Base-by-base conservation (phyloP, 495 filamentous ascomycete species). In the Aspergillus egyptiacus region DNA sequence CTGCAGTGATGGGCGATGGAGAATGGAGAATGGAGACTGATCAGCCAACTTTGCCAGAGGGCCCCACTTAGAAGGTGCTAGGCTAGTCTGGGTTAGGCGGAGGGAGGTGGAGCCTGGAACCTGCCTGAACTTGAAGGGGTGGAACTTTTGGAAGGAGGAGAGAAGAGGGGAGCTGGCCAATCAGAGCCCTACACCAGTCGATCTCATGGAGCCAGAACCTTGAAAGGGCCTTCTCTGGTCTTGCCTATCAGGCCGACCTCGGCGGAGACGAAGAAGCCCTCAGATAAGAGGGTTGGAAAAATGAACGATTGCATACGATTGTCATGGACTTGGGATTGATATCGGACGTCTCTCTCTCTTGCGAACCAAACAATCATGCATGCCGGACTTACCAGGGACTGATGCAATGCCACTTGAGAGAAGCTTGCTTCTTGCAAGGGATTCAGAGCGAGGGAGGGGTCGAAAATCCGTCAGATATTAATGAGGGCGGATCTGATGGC, bases 181-280 rank as follows among this genome's bases (percentile, higher is more conserved):
- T 27, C 32, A 47, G 27, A 39, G 39, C 20, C 28, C 47, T 38
- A 47, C 43, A 31, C 47, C 49, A 47, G 57, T 44, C 54, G 51
- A 61, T 55, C 54, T 10, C 39, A 23, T 28, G 18, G 13, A 48
- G 34, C 34, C 22, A 48, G 53, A 51, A 56, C 38, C 50, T 45
- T 50, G 46, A 33, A 49, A 36, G 44, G 11, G 18, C 32, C 25
- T 28, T 28, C 31, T 37, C 31, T 15, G 27, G 33, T 17, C 27
- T 32, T 31, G 43, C 51, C 46, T 53, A 59, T 59, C 52, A 55
- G 27, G 28, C 40, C 42, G n/a, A n/a, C n/a, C n/a, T n/a, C n/a
- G n/a, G n/a, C 28, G 48, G 45, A 14, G 33, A 42, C 48, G 44
- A 48, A 37, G 51, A 46, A 20, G 46, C 49, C 48, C 25, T 27